Conservation (phyloP, 2,329 filamentous ascomycete species). For the Colletotrichum melonis region DNA sequence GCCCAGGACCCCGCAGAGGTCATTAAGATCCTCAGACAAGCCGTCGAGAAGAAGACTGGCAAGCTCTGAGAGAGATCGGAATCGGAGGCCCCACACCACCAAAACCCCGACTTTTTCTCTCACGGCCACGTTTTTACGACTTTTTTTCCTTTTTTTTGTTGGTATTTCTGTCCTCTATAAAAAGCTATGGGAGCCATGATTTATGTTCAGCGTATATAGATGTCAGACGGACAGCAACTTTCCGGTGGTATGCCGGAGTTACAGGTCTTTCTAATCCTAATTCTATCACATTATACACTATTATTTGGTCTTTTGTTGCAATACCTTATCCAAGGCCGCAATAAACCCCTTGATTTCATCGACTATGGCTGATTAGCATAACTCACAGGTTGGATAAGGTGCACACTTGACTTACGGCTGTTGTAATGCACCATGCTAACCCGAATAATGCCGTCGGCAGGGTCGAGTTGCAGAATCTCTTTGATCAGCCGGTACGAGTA, state of each 20-base stretch:
- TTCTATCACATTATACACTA: neutral
- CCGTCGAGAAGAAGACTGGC: conserved; percentile 73
- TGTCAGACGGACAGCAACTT: conserved; percentile 17
- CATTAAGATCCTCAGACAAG: conserved; percentile 81
- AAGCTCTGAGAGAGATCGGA: conserved; percentile 46
- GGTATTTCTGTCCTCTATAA: neutral
- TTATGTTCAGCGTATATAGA: conserved; percentile 19
- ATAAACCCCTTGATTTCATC: conserved; percentile 67
- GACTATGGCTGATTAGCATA: conserved; percentile 48
- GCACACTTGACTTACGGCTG: conserved; percentile 60
- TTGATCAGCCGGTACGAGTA: conserved; percentile 73
- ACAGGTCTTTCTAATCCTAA: conserved; percentile 28
- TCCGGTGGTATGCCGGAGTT: neutral
- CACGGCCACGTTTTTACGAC: conserved; percentile 26
- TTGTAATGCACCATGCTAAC: conserved; percentile 83
- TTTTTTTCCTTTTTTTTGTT: conserved; percentile 5
- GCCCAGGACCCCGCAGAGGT: conserved; percentile 89
- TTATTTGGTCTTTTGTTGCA: conserved; percentile 44
- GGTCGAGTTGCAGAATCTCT: conserved; percentile 67
- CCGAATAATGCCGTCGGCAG: conserved; percentile 71
- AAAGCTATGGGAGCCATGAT: conserved; percentile 30
- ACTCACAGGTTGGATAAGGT: neutral
- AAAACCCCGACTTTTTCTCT: neutral
- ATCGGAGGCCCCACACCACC: neutral
- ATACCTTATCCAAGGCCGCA: conserved; percentile 61